These are phyloP conservation scores for Immersiella caudata DNA, from an alignment of 495 filamentous ascomycete genomes.

Conservation along the genomic window DNA sequence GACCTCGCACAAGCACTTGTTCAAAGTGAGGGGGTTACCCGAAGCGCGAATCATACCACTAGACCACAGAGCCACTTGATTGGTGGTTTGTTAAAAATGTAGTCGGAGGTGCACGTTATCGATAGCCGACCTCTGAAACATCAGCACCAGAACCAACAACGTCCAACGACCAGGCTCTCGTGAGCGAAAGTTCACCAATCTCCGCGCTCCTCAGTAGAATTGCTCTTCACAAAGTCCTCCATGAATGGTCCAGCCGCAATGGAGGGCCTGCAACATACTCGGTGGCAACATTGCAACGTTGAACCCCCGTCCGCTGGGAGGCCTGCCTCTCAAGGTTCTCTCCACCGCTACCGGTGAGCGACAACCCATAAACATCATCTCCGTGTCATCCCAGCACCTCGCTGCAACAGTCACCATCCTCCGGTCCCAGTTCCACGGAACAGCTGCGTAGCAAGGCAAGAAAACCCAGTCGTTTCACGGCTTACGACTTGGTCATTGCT, in stretches of 20 bases:
- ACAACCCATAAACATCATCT: background rate
- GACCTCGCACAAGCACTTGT: constrained; percentile 1
- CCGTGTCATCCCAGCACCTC: background rate
- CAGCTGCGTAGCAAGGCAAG: background rate
- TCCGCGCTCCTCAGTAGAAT: too few relatives aligned
- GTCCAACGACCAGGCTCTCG: background rate
- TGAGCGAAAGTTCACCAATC: background rate
- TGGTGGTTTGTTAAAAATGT: background rate
- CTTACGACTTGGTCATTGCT: background rate
- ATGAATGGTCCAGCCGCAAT: too few relatives aligned
- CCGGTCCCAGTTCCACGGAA: background rate
- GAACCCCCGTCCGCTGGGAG: too few relatives aligned
- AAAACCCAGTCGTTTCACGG: background rate
- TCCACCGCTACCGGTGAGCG: too few relatives aligned
- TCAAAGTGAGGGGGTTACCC: background rate
- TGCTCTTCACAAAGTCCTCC: too few relatives aligned
- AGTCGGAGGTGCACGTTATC: background rate
- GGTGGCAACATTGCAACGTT: too few relatives aligned
- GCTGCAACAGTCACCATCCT: background rate
- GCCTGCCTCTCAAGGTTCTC: too few relatives aligned
- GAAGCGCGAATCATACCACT: constrained; percentile 1
- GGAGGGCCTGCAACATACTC: too few relatives aligned
- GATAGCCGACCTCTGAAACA: background rate
- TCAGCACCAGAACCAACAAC: background rate
- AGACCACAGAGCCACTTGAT: constrained; percentile 1